phyloP scores from a whole-genome alignment of 139 green algal species.

The Chlamydomonas asymmetrica region DNA sequence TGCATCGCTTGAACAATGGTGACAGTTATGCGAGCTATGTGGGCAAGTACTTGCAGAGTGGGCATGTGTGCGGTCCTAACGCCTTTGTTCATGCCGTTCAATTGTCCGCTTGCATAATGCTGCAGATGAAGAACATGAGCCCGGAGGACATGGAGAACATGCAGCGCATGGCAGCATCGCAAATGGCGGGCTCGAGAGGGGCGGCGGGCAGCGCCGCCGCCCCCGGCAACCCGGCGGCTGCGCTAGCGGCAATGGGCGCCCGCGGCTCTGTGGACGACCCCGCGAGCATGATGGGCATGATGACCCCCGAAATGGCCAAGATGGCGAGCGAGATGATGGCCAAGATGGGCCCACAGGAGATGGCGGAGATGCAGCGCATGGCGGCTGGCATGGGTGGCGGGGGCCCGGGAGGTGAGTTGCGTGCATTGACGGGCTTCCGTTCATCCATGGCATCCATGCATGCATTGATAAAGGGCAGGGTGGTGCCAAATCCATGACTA shows the following conservation, averaged over 20 bases:
- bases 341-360: slow-evolving; percentile 31
- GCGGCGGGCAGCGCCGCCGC: not conserved
- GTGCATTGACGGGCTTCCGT: not conserved
- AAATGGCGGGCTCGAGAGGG: not conserved
- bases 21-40: no score
- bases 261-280: not conserved
- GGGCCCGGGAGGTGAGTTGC: not conserved
- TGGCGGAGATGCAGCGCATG: slow-evolving; percentile 6
- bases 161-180: slow-evolving; percentile 11
- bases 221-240: not conserved
- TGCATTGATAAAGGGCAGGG: not conserved
- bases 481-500: not conserved
- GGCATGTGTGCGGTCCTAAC: no score
- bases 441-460: not conserved
- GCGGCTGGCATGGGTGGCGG: not conserved
- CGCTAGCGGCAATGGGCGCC: not conserved
- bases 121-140: slow-evolving; percentile 8
- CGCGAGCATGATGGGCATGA: slow-evolving; percentile 15
- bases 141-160: slow-evolving; percentile 18
- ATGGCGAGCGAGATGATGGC: slow-evolving; percentile 23
- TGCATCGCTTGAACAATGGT: no score
- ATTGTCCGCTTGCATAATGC: no score
- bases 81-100: no score
- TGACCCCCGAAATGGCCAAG: slow-evolving; percentile 11
- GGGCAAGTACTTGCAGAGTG: no score